phyloP scores from a whole-genome alignment of 2,329 filamentous ascomycete genomes.

The Sporothrix brasiliensis region DNA sequence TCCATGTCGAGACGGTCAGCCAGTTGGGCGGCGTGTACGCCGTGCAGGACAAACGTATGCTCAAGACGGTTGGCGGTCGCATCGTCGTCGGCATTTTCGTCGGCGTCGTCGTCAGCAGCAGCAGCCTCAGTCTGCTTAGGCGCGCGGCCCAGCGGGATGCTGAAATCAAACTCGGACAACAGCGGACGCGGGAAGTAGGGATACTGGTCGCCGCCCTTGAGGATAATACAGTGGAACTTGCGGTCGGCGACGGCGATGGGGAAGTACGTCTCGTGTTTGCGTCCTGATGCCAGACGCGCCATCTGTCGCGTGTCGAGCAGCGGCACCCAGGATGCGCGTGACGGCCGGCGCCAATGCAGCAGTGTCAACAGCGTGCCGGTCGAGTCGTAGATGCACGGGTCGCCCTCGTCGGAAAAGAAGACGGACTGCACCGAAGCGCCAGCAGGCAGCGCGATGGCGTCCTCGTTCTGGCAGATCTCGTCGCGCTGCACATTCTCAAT shows the following conservation, averaged over 20 bases:
- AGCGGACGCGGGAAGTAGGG: conserved; percentile 90
- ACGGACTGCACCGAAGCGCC: conserved; percentile 74
- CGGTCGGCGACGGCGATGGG: conserved; percentile 89
- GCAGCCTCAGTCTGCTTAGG: not conserved
- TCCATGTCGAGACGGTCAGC: conserved; percentile 66
- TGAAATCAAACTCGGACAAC: conserved; percentile 91
- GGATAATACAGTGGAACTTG: conserved; percentile 97
- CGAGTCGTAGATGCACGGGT: conserved; percentile 95
- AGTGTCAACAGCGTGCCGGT: conserved; percentile 85
- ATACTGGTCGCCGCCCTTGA: conserved; percentile 91
- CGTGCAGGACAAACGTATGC: conserved; percentile 77
- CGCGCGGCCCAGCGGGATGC: conserved; percentile 71
- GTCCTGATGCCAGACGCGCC: conserved; percentile 77
- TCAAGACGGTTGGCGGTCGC: conserved; percentile 68
- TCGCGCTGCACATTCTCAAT: conserved; percentile 94
- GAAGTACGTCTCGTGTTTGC: conserved; percentile 90
- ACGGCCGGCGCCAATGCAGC: conserved; percentile 84
- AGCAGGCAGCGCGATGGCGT: conserved; percentile 80
- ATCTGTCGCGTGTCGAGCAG: conserved; percentile 86
- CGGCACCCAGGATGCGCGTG: conserved; percentile 87
- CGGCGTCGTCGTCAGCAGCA: conserved; percentile 37
- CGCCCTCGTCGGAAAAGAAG: conserved; percentile 92
- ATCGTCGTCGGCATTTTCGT: conserved; percentile 42
- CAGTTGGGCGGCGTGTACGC: conserved; percentile 71
- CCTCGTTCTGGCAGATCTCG: conserved; percentile 92